phyloP scores from a whole-genome alignment of 2,329 filamentous ascomycete genomes.

The Xylogone sp. region DNA sequence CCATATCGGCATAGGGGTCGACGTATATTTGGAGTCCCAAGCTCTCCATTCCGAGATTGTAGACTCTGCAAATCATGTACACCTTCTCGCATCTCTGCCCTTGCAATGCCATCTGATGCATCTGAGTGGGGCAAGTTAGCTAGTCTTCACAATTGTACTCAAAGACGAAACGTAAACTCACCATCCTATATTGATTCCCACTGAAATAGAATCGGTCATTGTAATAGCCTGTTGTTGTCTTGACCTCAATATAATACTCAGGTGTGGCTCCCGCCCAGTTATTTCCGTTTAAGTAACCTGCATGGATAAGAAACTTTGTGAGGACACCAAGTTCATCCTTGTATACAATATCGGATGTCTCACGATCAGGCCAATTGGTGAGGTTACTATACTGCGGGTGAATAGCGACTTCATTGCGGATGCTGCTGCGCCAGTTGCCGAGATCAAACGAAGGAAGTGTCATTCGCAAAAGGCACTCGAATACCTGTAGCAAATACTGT shows the following conservation, averaged over 20 bases:
- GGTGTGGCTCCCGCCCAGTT: slow-evolving; percentile 27
- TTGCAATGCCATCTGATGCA: slow-evolving; percentile 12
- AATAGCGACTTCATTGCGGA: slow-evolving; percentile 34
- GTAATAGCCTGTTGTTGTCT: slow-evolving; percentile 37
- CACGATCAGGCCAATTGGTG: slow-evolving; percentile 33
- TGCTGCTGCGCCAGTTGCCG: slow-evolving; percentile 45
- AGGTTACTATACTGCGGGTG: slow-evolving; percentile 39
- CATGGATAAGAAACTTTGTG: slow-evolving; percentile 31
- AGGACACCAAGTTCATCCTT: slow-evolving; percentile 30
- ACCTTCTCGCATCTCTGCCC: slow-evolving; percentile 24
- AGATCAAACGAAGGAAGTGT: slow-evolving; percentile 31
- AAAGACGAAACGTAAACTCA: slow-evolving; percentile 26
- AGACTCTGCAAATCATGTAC: slow-evolving; percentile 40
- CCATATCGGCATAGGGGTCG: slow-evolving; percentile 30
- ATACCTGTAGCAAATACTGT: no score
- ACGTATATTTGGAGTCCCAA: slow-evolving; percentile 34
- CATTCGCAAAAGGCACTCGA: slow-evolving; percentile 34
- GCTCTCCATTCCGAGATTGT: slow-evolving; percentile 26
- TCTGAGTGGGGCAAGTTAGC: slow-evolving; percentile 5
- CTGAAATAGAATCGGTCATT: slow-evolving; percentile 44
- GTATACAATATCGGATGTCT: slow-evolving; percentile 47
- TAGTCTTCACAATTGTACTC: neutral
- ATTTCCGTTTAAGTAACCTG: slow-evolving; percentile 27
- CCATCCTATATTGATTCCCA: slow-evolving; percentile 37
- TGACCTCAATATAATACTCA: slow-evolving; percentile 48